These are phyloP conservation scores for Rhodotorula diobovata DNA, from an alignment of 768 basidiomycete species.

Conservation along the genomic window DNA sequence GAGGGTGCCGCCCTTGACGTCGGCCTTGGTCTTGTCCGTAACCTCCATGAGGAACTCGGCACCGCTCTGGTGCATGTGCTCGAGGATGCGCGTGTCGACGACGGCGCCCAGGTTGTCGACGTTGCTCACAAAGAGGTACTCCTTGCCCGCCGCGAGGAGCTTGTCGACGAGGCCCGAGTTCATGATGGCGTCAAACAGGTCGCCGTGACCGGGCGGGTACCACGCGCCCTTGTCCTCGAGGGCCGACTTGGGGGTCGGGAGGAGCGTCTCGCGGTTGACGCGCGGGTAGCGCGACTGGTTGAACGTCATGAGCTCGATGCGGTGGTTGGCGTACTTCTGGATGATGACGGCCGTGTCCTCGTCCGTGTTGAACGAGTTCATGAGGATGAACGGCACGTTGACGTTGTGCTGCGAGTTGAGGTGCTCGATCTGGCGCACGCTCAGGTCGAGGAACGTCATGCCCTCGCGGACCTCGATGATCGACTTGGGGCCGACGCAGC, in stretches of 20 bases:
- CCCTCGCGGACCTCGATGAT: constrained; percentile 95
- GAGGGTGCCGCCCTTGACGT: constrained; percentile 57
- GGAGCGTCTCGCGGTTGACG: constrained; percentile 80
- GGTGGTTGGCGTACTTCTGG: constrained; percentile 93
- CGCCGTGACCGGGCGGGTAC: constrained; percentile 95
- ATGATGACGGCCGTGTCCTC: constrained; percentile 94
- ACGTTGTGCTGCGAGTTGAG: constrained; percentile 77
- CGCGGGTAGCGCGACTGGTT: constrained; percentile 80
- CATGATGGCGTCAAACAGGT: constrained; percentile 84
- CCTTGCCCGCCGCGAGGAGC: constrained; percentile 83
- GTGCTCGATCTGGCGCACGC: constrained; percentile 91
- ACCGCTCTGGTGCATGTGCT: constrained; percentile 72
- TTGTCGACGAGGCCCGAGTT: constrained; percentile 89
- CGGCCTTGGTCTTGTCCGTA: constrained; percentile 94
- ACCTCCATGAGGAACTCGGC: constrained; percentile 63
- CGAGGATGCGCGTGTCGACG: constrained; percentile 69
- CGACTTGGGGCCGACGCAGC: constrained; percentile 67
- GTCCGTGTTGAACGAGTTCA: constrained; percentile 98
- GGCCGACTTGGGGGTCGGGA: constrained; percentile 72
- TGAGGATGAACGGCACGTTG: constrained; percentile 93
- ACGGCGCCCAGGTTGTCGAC: constrained; percentile 93
- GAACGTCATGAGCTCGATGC: constrained; percentile 68
- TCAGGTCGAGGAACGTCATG: constrained; percentile 95
- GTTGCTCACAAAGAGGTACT: constrained; percentile 96
- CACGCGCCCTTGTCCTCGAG: constrained; percentile 82